Base-by-base conservation (phyloP, 148 eudicot genomes). In the Rhododendron griersonianum region DNA sequence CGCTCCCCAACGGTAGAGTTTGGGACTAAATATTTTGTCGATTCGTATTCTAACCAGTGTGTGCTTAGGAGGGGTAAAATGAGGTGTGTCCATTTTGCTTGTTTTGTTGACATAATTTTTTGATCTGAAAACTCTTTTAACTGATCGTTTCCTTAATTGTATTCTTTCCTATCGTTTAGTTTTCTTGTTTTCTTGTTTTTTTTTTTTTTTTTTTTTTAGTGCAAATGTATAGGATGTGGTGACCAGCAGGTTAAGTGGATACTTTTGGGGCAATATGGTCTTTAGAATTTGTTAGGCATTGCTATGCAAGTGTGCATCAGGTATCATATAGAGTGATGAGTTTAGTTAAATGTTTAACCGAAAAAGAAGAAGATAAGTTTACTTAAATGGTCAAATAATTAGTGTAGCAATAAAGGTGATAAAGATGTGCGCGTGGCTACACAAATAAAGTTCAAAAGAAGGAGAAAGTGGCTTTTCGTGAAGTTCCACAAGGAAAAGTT, bases 1-100 rank as follows among this genome's bases (percentile, higher is more conserved):
- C 50, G 25, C 89, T 16, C 87, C 81, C 67, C 87, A 85, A 67
- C 90, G 53, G 80, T 91, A 90, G 83, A 5, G 35, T 55, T 3
- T 8, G 35, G 1, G 33, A n/a, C 37, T 16, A 33, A 53, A 81
- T 61, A 30, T 33, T 14, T 81, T 45, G 83, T 35, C 5, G 69
- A 39, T 81, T 55, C 69, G 4, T 55, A 19, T 16, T 53, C 83
- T 81, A 55, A 51, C 83, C 44, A 14, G 19, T 13, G 30, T 23
- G 33, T 23, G 4, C 47, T n/a, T n/a, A 5, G 30, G 65, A 80
- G 83, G 41, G 30, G 44, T 28, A 37, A 41, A 19, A 13, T 11
- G 81, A 78, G 25, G 30, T 45, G 50, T 21, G 81, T 45, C 51
- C 81, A 44, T 28, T n/a, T 23, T 25, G 50, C 82, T 47, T 23